phyloP scores from a whole-genome alignment of 192 early-diverging fungal genomes.

The Coemansia brasiliensis region DNA sequence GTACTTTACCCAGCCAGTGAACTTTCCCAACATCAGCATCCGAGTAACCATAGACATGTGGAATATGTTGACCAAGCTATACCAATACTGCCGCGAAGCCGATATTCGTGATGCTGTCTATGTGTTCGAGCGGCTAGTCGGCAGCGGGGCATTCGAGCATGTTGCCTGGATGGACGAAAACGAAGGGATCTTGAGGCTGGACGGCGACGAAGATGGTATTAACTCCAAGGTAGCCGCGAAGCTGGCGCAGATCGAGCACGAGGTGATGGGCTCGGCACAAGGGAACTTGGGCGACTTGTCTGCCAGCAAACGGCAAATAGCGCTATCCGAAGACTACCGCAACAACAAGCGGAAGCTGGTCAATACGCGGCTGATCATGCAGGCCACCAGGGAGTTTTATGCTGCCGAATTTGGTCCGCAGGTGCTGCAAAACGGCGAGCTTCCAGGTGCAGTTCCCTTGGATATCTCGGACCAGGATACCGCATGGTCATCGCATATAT shows the following conservation, averaged over 20 bases:
- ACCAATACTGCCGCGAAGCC: conserved; percentile 49
- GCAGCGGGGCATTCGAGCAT: conserved; percentile 53
- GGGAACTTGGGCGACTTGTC: conserved; percentile 40
- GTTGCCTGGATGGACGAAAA: conserved; percentile 54
- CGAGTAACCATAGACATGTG: conserved; percentile 56
- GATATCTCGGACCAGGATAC: conserved; percentile 52
- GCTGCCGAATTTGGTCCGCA: conserved; percentile 36
- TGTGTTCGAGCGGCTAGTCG: conserved; percentile 49
- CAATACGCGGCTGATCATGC: conserved; percentile 31
- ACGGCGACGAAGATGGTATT: conserved; percentile 42
- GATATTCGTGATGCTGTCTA: conserved; percentile 50
- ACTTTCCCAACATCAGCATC: conserved; percentile 53
- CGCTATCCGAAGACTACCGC: conserved; percentile 38
- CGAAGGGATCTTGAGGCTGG: conserved; percentile 46
- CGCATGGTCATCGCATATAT: conserved; percentile 33
- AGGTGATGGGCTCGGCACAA: conserved; percentile 52
- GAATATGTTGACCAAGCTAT: conserved; percentile 40
- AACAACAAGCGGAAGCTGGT: conserved; percentile 40
- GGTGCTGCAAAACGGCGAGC: conserved; percentile 8
- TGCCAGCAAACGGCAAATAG: conserved; percentile 41
- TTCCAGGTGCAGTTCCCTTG: conserved; percentile 47
- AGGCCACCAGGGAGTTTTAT: conserved; percentile 48
- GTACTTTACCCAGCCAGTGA: conserved; percentile 61
- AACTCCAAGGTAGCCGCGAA: conserved; percentile 24
- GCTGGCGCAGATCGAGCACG: conserved; percentile 48